Percentiles rank a stretch among this genome's conserved stretches.
These are phyloP conservation scores for Otatea glauca DNA, from an alignment of 176 grass and related monocot genomes.

Conservation along the genomic window DNA sequence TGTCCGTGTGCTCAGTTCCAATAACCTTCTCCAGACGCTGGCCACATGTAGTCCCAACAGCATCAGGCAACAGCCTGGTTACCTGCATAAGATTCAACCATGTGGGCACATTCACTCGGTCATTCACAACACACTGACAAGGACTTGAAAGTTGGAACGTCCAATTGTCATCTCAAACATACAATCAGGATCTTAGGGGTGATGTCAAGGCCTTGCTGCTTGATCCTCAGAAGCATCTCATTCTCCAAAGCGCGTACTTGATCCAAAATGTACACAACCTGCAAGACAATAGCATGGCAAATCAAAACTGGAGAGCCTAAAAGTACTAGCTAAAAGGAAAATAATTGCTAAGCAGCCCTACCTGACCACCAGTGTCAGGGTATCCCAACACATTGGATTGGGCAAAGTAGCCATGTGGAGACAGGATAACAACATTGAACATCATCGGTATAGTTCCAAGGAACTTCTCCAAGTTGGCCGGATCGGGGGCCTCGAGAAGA, in stretches of 20 bases:
- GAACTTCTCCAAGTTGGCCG: conserved; percentile 92
- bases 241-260: conserved; percentile 96
- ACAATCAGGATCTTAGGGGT: conserved; percentile 96
- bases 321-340: neutral
- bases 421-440: conserved; percentile 98
- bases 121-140: neutral
- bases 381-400: conserved; percentile 98
- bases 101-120: conserved; percentile 3
- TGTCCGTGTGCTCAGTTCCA: conserved; percentile 86
- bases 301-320: conserved; percentile 9
- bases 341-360: conserved; percentile 23
- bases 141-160: conserved; percentile 22
- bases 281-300: conserved; percentile 10
- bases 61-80: conserved; percentile 95
- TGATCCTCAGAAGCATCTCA: conserved; percentile 98
- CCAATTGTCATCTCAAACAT: conserved; percentile 37
- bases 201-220: conserved; percentile 97
- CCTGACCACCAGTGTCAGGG: conserved; percentile 97
- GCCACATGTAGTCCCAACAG: conserved; percentile 88
- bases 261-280: conserved; percentile 98
- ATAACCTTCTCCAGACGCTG: conserved; percentile 86
- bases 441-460: conserved; percentile 89
- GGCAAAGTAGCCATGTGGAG: conserved; percentile 95
- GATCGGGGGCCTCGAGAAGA: conserved; percentile 97
- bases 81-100: conserved; percentile 59